A percentile compares a stretch with the other conserved stretches of the same genome.
phyloP scores from a whole-genome alignment of 768 basidiomycete species.

The Mycena pura region DNA sequence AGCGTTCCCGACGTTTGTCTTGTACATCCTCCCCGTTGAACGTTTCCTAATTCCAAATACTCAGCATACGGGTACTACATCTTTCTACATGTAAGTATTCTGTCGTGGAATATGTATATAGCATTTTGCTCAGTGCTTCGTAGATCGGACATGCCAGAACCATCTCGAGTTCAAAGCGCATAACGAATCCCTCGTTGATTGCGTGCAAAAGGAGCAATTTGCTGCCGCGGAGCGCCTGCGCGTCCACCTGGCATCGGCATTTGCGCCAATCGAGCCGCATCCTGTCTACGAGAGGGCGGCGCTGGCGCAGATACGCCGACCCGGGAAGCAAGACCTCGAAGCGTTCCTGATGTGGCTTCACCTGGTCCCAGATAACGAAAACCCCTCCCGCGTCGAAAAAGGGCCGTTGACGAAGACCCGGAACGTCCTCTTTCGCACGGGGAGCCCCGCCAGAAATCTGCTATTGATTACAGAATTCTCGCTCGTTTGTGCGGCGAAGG shows the following conservation, averaged over 20 bases:
- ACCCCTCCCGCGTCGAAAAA: slow-evolving; percentile 2
- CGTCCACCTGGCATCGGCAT: slow-evolving; percentile 1
- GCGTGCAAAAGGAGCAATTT: slow-evolving; percentile 12
- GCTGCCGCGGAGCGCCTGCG: slow-evolving; percentile 17
- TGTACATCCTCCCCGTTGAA: background rate
- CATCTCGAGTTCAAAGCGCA: background rate
- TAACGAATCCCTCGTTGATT: slow-evolving; percentile 6
- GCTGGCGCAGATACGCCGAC: slow-evolving; percentile 14
- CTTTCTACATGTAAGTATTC: background rate
- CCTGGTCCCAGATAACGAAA: slow-evolving; percentile 22
- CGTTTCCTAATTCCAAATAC: no score
- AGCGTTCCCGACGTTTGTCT: background rate
- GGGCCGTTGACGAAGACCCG: slow-evolving; percentile 23
- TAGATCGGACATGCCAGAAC: background rate
- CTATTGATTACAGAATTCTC: slow-evolving; percentile 15
- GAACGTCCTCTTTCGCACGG: slow-evolving; percentile 20
- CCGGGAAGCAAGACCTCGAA: background rate
- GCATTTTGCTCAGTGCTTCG: background rate
- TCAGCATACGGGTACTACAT: no score
- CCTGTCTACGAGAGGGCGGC: slow-evolving; percentile 22
- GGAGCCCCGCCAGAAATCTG: slow-evolving; percentile 18
- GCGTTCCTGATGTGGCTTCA: slow-evolving; percentile 18
- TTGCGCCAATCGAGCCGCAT: slow-evolving; percentile 7
- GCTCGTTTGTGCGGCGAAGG: slow-evolving; percentile 23
- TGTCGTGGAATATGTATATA: background rate